phyloP scores from a whole-genome alignment of 228 moss, liverwort and hornwort genomes.

The Sphagnum fallax region DNA sequence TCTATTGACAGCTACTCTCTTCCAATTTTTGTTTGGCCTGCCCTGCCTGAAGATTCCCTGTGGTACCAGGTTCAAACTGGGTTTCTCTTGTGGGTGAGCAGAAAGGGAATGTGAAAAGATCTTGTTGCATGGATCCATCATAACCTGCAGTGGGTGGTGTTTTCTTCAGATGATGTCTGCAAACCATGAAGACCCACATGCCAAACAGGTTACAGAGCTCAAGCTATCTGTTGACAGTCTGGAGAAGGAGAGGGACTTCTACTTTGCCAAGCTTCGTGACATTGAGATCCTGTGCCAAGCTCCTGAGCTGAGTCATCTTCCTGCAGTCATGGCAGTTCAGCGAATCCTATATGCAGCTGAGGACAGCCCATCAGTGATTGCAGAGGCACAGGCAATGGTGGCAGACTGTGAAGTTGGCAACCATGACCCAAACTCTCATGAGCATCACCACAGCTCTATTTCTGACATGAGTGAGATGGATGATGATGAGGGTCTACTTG shows the following conservation, averaged over 20 bases:
- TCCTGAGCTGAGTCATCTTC: slow-evolving; percentile 74
- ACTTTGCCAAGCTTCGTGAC: slow-evolving; percentile 98
- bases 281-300: slow-evolving; percentile 98
- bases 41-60: no score
- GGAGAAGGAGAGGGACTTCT: slow-evolving; percentile 99
- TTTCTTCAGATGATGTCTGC: slow-evolving; percentile 18
- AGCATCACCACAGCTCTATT: not conserved
- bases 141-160: not conserved
- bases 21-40: not conserved
- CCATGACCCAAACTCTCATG: not conserved
- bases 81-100: no score
- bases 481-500: slow-evolving; percentile 16
- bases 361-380: slow-evolving; percentile 92
- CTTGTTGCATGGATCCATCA: no score
- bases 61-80: no score
- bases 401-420: slow-evolving; percentile 23
- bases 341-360: slow-evolving; percentile 95
- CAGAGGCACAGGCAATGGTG: slow-evolving; percentile 90
- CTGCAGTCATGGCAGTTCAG: slow-evolving; percentile 95
- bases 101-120: no score
- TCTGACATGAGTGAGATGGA: slow-evolving; percentile 27
- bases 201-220: slow-evolving; percentile 80
- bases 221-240: slow-evolving; percentile 95
- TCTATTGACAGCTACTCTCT: no score
- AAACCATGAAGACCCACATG: slow-evolving; percentile 27